Base-by-base conservation (phyloP, 1,284 basidiomycete genomes). In the Gymnopus androsaceus region DNA sequence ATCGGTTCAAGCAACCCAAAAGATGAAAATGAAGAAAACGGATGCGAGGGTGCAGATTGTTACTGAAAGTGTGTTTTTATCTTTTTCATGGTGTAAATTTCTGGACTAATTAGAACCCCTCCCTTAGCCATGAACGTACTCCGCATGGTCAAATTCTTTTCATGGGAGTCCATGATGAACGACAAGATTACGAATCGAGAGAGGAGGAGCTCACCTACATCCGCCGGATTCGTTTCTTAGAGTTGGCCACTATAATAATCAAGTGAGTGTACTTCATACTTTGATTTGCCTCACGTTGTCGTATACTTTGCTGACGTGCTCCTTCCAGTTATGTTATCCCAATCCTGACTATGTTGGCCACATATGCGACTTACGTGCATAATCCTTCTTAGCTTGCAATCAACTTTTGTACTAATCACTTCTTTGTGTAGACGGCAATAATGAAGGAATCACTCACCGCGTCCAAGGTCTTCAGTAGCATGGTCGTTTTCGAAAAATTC, bases 131-230 rank as follows among this genome's bases (percentile, higher is more conserved):
- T 81, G 70, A 79, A 70, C 59, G 72, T 81, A 5, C 60, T 83
- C 17, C 72, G 84, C 19, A 86, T 87, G 79, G 72, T 87, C 66
- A 90, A 90, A 68, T 77, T 88, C 61, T 89, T 90, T 61, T 87
- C 82, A 2, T 88, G 86, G 86, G 85, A 88, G 62, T 69, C 68
- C 15, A 77, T 79, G 58, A 80, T 85, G 69, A 73, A 76, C 36
- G 67, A 74, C 15, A 71, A n/a, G 31, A 76, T 88, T 25, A 68
- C 74, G 31, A 75, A 74, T n/a, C 79, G 72, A 71, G 81, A 30
- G 81, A 85, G 53, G 74, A 76, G 4, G 87, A 90, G 68, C 68
- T 90, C 12, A 59, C 61, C 0, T 78, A 71, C 63, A 63, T 83
- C 28, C 75, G 71, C 67, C 77, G 69, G 63, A 70, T 72, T 44